Evolutionary conservation across 2,329 filamentous ascomycete genomes (phyloP), one percentile per base, ranked within the genome.

Genomic region (Xylariaceae sp.): DNA sequence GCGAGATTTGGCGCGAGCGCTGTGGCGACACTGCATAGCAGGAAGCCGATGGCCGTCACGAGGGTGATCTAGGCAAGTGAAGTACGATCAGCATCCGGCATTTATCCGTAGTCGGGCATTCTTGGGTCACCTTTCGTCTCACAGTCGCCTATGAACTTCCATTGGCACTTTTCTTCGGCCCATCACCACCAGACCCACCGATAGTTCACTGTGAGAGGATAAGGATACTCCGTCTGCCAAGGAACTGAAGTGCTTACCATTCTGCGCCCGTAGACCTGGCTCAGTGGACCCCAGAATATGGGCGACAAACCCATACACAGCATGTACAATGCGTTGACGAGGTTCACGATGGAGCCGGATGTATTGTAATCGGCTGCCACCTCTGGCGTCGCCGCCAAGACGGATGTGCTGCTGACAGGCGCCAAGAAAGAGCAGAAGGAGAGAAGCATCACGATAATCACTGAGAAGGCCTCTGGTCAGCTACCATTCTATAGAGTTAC

Each of bases 341-440:
- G 58, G 51, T 85, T 84, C 53, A 89, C 77, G 36, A 87, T 70
- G 8, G 72, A 72, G 5, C 78, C 80, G 0, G 73, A 81, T 0
- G 80, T 85, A 24, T 64, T 43, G 52, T 74, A 86, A 6, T 74
- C 77, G 4, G 53, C 55, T 2, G 82, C 81, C 5, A 90, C 77
- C 55, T 90, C 83, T 2, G 83, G 83, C 1, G 82, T 75, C 2
- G 83, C 84, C 1, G 82, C 71, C 10, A 90, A 59, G 7, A 89
- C 75, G 1, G 80, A 79, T 0, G 83, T 89, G 24, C 77, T 84
- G 10, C 77, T 82, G 16, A 86, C 73, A 0, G 85, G 85, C 1
- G 84, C 78, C 28, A 90, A 64, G 43, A 90, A 86, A 17, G 80
- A 77, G 58, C 82, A 87, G 51, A 80, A 84, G 1, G 82, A 80